Evolutionary conservation across 2,329 filamentous ascomycete species (phyloP), one percentile per base, ranked within the genome.

Genomic region (Xylariaceae sp.): DNA sequence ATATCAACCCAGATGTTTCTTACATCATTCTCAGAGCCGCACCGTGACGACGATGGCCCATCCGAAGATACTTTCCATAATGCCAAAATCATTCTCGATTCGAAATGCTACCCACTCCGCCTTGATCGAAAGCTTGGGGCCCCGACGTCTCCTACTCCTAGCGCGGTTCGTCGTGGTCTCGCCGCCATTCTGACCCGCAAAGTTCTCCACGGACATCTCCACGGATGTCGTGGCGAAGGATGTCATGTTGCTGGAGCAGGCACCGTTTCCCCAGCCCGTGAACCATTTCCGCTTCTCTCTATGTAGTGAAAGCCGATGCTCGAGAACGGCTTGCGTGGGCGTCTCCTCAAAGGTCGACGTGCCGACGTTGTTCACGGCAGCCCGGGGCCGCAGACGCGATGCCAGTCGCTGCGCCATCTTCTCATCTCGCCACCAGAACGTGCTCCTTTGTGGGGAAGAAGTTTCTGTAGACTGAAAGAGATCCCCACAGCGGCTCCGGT

Each of bases 21-120:
- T n/a, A 46, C 19, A 30, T 62, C 57, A 65, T 3, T 55, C 47
- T 53, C 39, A 56, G 27, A 70, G 54, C n/a, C 60, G 53, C 2
- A 80, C 68, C 0, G 65, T 68, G 1, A 79, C 70, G 11, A 80
- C 73, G 32, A 82, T 67, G 0, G 72, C 78, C 71, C 73, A 81
- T 2, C 79, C 79, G 1, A 71, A 73, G 57, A 68, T 68, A 34
- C 75, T 77, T 63, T 81, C 78, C 72, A 74, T 77, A 1, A 82
- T 65, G 0, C 78, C 79, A 62, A 81, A 70, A 11, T 74, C 75
- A 27, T 78, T 81, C 65, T 80, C 73, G 45, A 64, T 64, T n/a
- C 79, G 65, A 54, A 82, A 80, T 0, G 76, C 75, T 1, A 79
- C 72, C 59, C 80, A 73, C 47, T 80, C 72, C 0, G 75, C 73